Evolutionary conservation across 306 rosid genomes (phyloP).

Genomic region (Acacia acuminata): DNA sequence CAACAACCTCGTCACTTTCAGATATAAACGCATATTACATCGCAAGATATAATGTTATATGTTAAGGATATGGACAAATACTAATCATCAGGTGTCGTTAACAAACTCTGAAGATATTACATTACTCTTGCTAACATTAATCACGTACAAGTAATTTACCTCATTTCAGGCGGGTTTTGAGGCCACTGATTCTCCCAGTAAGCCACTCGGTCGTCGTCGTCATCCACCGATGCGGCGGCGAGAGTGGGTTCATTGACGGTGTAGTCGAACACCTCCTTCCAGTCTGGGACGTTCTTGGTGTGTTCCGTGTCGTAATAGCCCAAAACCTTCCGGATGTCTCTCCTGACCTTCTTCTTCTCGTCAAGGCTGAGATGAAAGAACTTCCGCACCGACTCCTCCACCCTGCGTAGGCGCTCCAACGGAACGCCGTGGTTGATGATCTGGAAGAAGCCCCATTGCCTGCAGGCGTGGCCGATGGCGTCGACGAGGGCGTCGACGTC

Average conservation of each 20-base stretch:
- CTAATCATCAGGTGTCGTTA: too few relatives aligned
- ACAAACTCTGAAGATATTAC: too few relatives aligned
- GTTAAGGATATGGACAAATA: too few relatives aligned
- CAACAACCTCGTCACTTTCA: not conserved
- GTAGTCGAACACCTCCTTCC: conserved; percentile 65
- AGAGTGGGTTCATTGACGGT: conserved; percentile 33
- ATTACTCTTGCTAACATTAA: too few relatives aligned
- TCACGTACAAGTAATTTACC: conserved; percentile 33
- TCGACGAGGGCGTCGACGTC: not conserved
- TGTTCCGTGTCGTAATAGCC: conserved; percentile 54
- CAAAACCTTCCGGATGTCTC: not conserved
- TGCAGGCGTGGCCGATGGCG: conserved; percentile 33
- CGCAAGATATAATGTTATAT: too few relatives aligned
- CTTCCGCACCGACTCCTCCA: not conserved
- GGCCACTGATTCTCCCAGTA: conserved; percentile 67
- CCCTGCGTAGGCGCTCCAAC: not conserved
- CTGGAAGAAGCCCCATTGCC: conserved; percentile 47
- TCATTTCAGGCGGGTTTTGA: conserved; percentile 49
- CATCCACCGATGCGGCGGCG: conserved; percentile 33
- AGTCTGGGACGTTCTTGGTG: conserved; percentile 63
- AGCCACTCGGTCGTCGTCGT: not conserved
- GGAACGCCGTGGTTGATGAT: conserved; percentile 1
- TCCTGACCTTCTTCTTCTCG: conserved; percentile 1
- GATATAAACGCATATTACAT: not conserved
- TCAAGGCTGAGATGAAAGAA: not conserved